Conservation (phyloP, 176 grass and related monocot species). For the Aegilops tauschii region DNA sequence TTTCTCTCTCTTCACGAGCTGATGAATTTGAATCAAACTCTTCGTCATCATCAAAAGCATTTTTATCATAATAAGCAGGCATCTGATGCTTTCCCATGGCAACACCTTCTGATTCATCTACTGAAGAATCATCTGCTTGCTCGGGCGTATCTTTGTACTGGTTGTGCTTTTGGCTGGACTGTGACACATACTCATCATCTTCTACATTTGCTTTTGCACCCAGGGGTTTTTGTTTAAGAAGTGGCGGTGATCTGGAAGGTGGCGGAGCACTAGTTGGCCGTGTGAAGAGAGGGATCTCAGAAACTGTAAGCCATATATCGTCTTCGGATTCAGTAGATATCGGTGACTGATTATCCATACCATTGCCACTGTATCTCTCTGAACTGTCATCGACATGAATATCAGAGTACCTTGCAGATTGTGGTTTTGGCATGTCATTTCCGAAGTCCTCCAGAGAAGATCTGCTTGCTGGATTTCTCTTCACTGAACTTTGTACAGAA, state of each 20-base stretch:
- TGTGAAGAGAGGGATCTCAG: conserved; percentile 93
- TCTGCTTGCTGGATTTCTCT: conserved; percentile 38
- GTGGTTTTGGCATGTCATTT: conserved; percentile 41
- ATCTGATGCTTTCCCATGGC: conserved; percentile 49
- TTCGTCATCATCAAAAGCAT: conserved; percentile 42
- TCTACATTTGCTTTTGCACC: conserved; percentile 40
- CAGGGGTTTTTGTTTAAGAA: conserved; percentile 47
- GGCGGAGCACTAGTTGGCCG: conserved; percentile 77
- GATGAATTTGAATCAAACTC: conserved; percentile 58
- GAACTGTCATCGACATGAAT: conserved; percentile 40
- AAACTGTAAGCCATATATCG: conserved; percentile 95
- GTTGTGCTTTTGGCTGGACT: conserved; percentile 47
- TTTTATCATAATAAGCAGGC: conserved; percentile 49
- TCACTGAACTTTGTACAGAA: conserved; percentile 39
- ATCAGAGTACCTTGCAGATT: conserved; percentile 54
- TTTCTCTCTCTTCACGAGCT: conserved; percentile 45
- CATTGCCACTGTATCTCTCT: conserved; percentile 29
- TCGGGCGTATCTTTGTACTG: conserved; percentile 51
- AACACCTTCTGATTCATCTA: conserved; percentile 75
- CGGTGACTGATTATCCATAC: conserved; percentile 54
- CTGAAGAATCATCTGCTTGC: conserved; percentile 48
- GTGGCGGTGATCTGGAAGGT: conserved; percentile 75
- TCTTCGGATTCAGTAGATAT: conserved; percentile 62
- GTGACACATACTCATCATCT: conserved; percentile 25
- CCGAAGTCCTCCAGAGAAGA: conserved; percentile 55